Conservation (phyloP, 768 basidiomycete species). For the Kwoniella dendrophila region DNA sequence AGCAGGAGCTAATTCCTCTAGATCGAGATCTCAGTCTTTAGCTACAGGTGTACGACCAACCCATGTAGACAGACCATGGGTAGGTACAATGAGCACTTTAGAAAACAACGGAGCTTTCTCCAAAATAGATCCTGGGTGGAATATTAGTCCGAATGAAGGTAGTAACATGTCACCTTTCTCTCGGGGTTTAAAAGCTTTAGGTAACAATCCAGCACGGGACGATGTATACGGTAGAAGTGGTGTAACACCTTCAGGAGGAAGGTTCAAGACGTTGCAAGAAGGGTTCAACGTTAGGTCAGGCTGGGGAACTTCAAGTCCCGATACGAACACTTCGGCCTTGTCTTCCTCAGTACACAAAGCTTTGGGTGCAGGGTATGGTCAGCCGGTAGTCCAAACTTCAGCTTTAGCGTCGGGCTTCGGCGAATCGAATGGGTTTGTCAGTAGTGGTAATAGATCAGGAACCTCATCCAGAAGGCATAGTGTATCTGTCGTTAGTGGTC, state of each 20-base stretch:
- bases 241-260: background rate
- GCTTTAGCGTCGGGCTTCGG: background rate
- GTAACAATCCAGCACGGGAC: constrained; percentile 7
- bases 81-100: constrained; percentile 41
- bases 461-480: constrained; percentile 48
- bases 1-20: constrained; percentile 41
- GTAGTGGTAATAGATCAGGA: constrained; percentile 44
- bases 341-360: constrained; percentile 41
- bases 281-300: constrained; percentile 10
- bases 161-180: constrained; percentile 50
- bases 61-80: constrained; percentile 32
- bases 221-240: constrained; percentile 18
- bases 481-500: constrained; percentile 52
- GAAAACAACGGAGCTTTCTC: constrained; percentile 32
- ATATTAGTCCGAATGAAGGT: constrained; percentile 33
- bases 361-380: constrained; percentile 26
- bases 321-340: constrained; percentile 15
- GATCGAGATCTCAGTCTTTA: constrained; percentile 49
- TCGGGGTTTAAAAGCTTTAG: constrained; percentile 26
- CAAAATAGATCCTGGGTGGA: constrained; percentile 33
- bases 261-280: constrained; percentile 23
- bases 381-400: constrained; percentile 8
- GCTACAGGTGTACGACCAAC: constrained; percentile 46
- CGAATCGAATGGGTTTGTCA: constrained; percentile 8
- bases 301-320: constrained; percentile 28